Conservation (phyloP, 306 rosid species). For the Arachis hypogaea region DNA sequence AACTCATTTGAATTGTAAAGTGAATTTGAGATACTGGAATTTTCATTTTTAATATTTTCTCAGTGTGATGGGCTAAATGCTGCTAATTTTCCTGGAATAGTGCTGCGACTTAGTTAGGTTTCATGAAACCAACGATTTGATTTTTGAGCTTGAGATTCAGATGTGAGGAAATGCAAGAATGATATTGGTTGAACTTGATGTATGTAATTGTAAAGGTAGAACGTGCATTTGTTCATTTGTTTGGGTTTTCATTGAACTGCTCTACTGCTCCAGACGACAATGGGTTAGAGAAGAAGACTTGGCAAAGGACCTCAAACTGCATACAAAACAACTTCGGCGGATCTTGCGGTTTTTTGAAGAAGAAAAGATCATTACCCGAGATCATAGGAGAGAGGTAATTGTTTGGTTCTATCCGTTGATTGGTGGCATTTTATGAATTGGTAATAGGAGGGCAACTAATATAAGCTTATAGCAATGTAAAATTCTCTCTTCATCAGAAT, state of each 20-base stretch:
- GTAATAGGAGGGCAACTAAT: not conserved
- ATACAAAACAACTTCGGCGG: slow-evolving; percentile 89
- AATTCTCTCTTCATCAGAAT: not conserved
- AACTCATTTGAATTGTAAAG: too few species aligned
- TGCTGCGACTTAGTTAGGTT: not conserved
- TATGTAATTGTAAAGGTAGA: slow-evolving; percentile 5
- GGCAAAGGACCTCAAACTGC: slow-evolving; percentile 94
- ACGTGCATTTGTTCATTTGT: slow-evolving; percentile 17
- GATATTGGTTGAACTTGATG: slow-evolving; percentile 1
- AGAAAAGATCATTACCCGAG: slow-evolving; percentile 88
- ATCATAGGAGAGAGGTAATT: slow-evolving; percentile 88
- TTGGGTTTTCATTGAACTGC: slow-evolving; percentile 18
- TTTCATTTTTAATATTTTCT: too few species aligned
- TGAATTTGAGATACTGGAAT: too few species aligned
- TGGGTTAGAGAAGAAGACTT: slow-evolving; percentile 98
- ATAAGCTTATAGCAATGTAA: not conserved
- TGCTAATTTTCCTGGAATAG: not conserved
- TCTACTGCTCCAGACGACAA: slow-evolving; percentile 60
- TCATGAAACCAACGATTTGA: not conserved
- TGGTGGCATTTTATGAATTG: slow-evolving; percentile 17
- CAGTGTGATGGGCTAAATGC: not conserved
- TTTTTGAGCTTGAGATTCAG: not conserved
- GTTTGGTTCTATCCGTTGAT: slow-evolving; percentile 25
- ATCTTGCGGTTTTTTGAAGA: slow-evolving; percentile 86
- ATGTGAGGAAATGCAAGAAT: slow-evolving; percentile 6